phyloP scores from a whole-genome alignment of 345 rosid species.

The Microcos paniculata region DNA sequence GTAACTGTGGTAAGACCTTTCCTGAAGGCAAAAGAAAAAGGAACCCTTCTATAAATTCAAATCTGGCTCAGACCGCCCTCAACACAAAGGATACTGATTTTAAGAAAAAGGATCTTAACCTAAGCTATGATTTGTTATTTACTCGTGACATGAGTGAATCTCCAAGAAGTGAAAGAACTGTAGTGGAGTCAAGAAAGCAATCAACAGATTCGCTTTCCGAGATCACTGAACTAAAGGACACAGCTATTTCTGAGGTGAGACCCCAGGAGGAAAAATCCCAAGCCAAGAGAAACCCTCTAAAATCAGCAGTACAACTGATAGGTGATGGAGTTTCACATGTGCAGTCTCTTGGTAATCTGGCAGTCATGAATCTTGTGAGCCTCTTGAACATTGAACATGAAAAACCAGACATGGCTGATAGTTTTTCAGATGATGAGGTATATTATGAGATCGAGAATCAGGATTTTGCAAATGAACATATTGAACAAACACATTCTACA shows the following conservation, averaged over 20 bases:
- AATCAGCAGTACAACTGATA: conserved; percentile 84
- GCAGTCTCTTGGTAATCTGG: conserved; percentile 86
- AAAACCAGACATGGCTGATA: conserved; percentile 54
- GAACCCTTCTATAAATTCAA: conserved; percentile 12
- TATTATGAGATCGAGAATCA: conserved; percentile 61
- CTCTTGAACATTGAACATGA: conserved; percentile 74
- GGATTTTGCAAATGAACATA: conserved; percentile 29
- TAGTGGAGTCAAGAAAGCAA: conserved; percentile 41
- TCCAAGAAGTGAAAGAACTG: conserved; percentile 41
- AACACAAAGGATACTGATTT: conserved; percentile 41
- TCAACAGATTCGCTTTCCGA: conserved; percentile 47
- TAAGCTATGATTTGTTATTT: conserved; percentile 38
- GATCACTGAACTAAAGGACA: conserved; percentile 61
- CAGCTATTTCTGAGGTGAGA: conserved; percentile 42
- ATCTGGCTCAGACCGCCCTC: conserved; percentile 12
- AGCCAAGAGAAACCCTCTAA: conserved; percentile 60
- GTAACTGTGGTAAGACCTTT: conserved; percentile 40
- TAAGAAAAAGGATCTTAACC: conserved; percentile 41
- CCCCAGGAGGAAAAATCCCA: conserved; percentile 35
- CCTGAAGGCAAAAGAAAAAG: conserved; percentile 64
- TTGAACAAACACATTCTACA: conserved; percentile 60
- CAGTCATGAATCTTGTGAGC: conserved; percentile 78
- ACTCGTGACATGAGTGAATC: conserved; percentile 29
- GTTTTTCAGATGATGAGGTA: conserved; percentile 50
- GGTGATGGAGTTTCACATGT: conserved; percentile 98